Conservation (phyloP, 495 filamentous ascomycete genomes). For the Talaromyces wortmannii region DNA sequence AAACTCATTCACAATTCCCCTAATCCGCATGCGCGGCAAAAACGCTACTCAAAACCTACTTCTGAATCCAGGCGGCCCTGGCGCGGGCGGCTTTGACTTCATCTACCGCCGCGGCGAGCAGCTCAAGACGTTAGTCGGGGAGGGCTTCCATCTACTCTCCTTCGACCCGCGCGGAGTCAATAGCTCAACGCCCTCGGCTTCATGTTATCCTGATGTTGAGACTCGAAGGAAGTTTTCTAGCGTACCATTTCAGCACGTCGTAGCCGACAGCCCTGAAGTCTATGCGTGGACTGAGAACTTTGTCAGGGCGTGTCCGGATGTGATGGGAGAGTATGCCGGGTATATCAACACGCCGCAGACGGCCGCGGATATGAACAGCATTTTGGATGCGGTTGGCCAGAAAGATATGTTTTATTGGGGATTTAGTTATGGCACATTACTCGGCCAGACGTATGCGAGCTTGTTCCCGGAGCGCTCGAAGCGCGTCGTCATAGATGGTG, state of each 20-base stretch:
- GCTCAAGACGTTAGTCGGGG: slow-evolving; percentile 29
- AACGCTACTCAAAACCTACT: slow-evolving; percentile 34
- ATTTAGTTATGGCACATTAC: slow-evolving; percentile 12
- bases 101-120: slow-evolving; percentile 22
- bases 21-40: slow-evolving; percentile 29
- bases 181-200: slow-evolving; percentile 23
- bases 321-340: slow-evolving; percentile 27
- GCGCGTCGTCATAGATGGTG: slow-evolving; percentile 10
- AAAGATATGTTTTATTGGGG: slow-evolving; percentile 13
- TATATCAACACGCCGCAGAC: slow-evolving; percentile 43
- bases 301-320: slow-evolving; percentile 29
- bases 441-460: slow-evolving; percentile 11
- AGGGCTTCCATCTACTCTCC: slow-evolving; percentile 32
- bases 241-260: slow-evolving; percentile 16
- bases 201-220: slow-evolving; percentile 25
- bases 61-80: slow-evolving; percentile 40
- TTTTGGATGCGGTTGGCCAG: slow-evolving; percentile 36
- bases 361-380: slow-evolving; percentile 43
- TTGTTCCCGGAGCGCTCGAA: slow-evolving; percentile 9
- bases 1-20: slow-evolving; percentile 32
- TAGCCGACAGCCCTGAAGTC: slow-evolving; percentile 28
- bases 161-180: slow-evolving; percentile 42
- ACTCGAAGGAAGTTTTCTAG: slow-evolving; percentile 13
- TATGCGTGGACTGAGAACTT: slow-evolving; percentile 30
- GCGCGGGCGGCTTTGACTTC: slow-evolving; percentile 28